Conservation (phyloP, 352 stramenopile genomes). For the Pythium dissotocum region DNA sequence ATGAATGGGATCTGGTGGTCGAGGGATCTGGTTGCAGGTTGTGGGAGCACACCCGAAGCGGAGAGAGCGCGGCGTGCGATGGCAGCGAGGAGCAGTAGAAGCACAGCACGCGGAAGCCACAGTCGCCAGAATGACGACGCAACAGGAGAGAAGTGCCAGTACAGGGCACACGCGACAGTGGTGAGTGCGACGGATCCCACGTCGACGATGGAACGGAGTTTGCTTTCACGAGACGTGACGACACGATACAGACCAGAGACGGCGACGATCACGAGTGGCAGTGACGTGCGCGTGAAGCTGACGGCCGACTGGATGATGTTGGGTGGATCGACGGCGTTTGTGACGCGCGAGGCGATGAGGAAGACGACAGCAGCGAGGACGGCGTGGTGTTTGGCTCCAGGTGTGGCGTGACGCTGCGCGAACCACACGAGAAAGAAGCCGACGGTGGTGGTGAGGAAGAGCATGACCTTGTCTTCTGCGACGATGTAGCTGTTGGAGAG, state of each 20-base stretch:
- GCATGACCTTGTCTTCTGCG: conserved; percentile 66
- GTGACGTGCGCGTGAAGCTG: conserved; percentile 37
- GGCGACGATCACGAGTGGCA: conserved; percentile 29
- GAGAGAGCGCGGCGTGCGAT: conserved; percentile 26
- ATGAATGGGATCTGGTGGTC: conserved; percentile 18
- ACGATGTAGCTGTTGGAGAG: conserved; percentile 89
- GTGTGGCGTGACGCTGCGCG: conserved; percentile 19
- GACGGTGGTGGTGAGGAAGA: conserved; percentile 60
- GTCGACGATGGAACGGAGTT: too few relatives aligned
- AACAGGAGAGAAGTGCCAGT: conserved; percentile 52
- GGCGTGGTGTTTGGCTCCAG: background rate
- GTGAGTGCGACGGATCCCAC: background rate
- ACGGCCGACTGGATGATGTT: conserved; percentile 71
- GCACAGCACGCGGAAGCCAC: conserved; percentile 62
- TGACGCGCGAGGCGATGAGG: conserved; percentile 43
- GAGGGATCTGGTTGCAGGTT: background rate
- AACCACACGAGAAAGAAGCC: conserved; percentile 48
- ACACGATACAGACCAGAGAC: background rate
- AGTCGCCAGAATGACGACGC: conserved; percentile 39
- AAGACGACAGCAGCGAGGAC: conserved; percentile 34
- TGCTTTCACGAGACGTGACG: conserved; percentile 11
- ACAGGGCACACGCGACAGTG: conserved; percentile 17
- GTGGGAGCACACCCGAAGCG: background rate
- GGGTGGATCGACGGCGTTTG: conserved; percentile 47
- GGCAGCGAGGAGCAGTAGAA: conserved; percentile 24